These are phyloP conservation scores for Agrocybe praecox DNA, from an alignment of 768 basidiomycete genomes.

Conservation along the genomic window DNA sequence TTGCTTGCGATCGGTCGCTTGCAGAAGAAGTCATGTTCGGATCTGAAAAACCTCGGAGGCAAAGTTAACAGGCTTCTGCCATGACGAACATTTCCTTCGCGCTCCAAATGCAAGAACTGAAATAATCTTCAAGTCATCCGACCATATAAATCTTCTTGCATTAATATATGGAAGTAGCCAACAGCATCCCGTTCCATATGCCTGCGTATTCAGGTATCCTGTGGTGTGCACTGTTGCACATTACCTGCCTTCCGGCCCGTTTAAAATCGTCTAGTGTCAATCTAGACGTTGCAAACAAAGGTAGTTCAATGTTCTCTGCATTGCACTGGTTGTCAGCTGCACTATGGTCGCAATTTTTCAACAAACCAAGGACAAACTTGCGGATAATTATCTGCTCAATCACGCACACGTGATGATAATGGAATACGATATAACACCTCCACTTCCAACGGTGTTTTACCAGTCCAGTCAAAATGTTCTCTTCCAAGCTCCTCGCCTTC, in stretches of 20 bases:
- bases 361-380: neutral
- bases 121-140: slow-evolving; percentile 7
- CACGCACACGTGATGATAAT: neutral
- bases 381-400: neutral
- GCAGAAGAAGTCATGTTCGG: neutral
- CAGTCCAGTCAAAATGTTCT: slow-evolving; percentile 14
- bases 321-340: neutral
- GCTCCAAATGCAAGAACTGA: neutral
- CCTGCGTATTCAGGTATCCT: neutral
- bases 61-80: neutral
- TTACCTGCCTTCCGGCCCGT: neutral
- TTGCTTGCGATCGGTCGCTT: neutral
- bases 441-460: neutral
- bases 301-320: neutral
- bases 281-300: neutral
- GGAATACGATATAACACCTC: neutral
- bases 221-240: neutral
- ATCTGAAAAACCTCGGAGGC: slow-evolving; percentile 12
- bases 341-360: neutral
- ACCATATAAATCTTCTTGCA: neutral
- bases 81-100: neutral
- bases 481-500: slow-evolving; percentile 27
- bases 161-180: neutral
- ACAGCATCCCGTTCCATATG: neutral
- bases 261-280: neutral